phyloP scores from a whole-genome alignment of 192 early-diverging fungal species.

The Podila epicladia region DNA sequence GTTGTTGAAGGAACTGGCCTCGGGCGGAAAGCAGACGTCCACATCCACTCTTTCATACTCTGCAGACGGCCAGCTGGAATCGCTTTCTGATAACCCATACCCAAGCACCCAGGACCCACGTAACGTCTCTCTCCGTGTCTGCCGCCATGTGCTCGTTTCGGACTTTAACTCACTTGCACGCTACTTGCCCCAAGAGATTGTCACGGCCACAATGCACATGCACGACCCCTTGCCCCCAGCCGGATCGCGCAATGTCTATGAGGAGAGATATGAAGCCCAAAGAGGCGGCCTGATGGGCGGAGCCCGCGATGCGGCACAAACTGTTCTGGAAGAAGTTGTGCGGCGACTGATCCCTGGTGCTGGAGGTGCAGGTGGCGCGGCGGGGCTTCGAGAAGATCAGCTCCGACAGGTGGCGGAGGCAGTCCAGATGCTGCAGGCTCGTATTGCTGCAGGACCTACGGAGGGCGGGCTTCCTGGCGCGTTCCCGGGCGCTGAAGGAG shows the following conservation, averaged over 20 bases:
- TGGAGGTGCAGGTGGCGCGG: slow-evolving; percentile 9
- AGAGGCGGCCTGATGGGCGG: slow-evolving; percentile 28
- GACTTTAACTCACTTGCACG: slow-evolving; percentile 61
- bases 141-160: slow-evolving; percentile 51
- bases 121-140: slow-evolving; percentile 19
- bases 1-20: slow-evolving; percentile 5
- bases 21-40: slow-evolving; percentile 4
- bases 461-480: slow-evolving; percentile 31
- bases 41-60: not conserved
- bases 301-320: slow-evolving; percentile 34
- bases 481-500: slow-evolving; percentile 27
- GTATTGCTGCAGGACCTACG: not conserved
- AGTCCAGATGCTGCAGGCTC: slow-evolving; percentile 22
- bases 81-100: not conserved
- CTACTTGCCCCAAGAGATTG: slow-evolving; percentile 60
- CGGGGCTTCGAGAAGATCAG: slow-evolving; percentile 20
- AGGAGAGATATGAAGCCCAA: slow-evolving; percentile 40
- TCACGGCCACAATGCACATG: slow-evolving; percentile 58
- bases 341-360: slow-evolving; percentile 25
- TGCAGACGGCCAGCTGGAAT: slow-evolving; percentile 1
- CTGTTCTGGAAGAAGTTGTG: slow-evolving; percentile 33
- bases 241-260: slow-evolving; percentile 52
- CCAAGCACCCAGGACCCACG: slow-evolving; percentile 38
- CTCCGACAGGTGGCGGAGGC: slow-evolving; percentile 38
- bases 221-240: slow-evolving; percentile 76